Base-by-base conservation (phyloP, 805 yeast genomes). In the Huiozyma sinensis region DNA sequence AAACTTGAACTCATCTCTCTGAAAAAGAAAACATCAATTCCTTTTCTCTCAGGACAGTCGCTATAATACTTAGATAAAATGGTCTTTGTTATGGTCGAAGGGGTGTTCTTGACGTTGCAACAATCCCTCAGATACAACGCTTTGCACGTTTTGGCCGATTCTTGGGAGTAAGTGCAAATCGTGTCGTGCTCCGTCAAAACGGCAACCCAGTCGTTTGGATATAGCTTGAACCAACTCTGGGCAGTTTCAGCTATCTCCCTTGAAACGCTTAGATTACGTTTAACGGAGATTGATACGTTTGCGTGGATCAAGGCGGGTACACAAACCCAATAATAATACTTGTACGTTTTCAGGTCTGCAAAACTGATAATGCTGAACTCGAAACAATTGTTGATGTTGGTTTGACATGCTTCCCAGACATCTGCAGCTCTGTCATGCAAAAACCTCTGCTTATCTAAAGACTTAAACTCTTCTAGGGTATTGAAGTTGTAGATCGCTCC, bases 301-400 rank as follows among this genome's bases (percentile, higher is more conserved):
- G 47, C 43, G 6, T 42, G 42, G 7, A 69, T 69, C 32, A 86
- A 60, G 1, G 75, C 65, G 0, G 98, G 97, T 49, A 77, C 78
- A 11, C 86, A 82, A 50, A 85, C 73, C 98, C 99, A 94, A 63
- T 92, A 89, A 56, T 75, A 83, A 57, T 83, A 90, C 55, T 75
- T 79, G 67, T 83, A 89, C 64, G 83, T 86, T 61, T 92, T 92
- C 58, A 92, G 71, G 61, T 92, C 98, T 1, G 95, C 83, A 64
- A 80, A 92, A 36, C 88, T 71, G 29, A 89, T 65, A 1, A 84
- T 52, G 5, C 65, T 62, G 50, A 81, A 79, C 7, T 44, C 38
- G 10, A 56, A 52, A 38, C 53, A 47, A 6, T 49, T 36, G 40
- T 57, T 52, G 6, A 60, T 54, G 42, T 67, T 60, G 8, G 44